These are phyloP conservation scores for Sedum album DNA, from an alignment of 164 flowering plant genomes.

Conservation along the genomic window DNA sequence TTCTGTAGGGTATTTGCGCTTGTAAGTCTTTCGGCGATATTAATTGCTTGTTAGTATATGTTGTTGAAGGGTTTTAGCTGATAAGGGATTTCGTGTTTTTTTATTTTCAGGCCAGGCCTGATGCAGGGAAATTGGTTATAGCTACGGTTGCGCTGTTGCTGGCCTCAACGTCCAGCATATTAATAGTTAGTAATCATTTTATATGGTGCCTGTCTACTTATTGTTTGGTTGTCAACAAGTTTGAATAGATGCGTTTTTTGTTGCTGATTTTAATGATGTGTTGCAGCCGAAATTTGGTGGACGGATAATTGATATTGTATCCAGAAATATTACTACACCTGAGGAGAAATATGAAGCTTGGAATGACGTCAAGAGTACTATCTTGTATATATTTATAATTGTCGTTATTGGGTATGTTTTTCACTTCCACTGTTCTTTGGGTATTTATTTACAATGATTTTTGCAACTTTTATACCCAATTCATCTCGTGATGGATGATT, in stretches of 20 bases:
- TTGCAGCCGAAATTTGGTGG: conserved; percentile 97
- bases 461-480: background rate
- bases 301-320: conserved; percentile 85
- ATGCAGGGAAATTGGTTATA: conserved; percentile 51
- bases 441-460: background rate
- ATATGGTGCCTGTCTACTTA: background rate
- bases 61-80: background rate
- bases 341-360: conserved; percentile 63
- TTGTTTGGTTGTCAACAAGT: too few relatives aligned
- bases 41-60: background rate
- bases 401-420: conserved; percentile 73
- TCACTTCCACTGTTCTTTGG: too few relatives aligned
- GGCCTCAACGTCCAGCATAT: conserved; percentile 52
- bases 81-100: conserved; percentile 9
- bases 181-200: conserved; percentile 36
- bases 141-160: conserved; percentile 63
- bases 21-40: conserved; percentile 33
- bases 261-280: background rate
- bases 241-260: too few relatives aligned
- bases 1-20: conserved; percentile 65
- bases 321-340: conserved; percentile 56
- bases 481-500: conserved; percentile 8
- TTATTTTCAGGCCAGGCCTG: conserved; percentile 66
- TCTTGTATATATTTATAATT: conserved; percentile 50
- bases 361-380: conserved; percentile 58